phyloP scores from a whole-genome alignment of 1,284 basidiomycete species.

The Golubevia pallescens region DNA sequence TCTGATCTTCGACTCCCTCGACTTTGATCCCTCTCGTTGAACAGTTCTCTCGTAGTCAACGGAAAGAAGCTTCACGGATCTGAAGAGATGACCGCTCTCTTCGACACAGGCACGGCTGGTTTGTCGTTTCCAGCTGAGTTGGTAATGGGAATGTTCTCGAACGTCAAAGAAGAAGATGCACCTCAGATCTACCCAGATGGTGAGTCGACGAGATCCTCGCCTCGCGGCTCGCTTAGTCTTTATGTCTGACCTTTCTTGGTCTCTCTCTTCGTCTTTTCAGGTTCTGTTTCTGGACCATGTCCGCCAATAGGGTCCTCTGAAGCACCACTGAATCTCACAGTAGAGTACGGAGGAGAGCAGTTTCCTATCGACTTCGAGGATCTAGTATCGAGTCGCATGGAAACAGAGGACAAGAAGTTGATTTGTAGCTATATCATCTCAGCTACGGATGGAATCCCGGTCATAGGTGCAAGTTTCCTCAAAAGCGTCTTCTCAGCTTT shows the following conservation, averaged over 20 bases:
- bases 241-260: neutral
- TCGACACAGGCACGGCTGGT: neutral
- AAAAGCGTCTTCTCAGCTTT: neutral
- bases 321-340: no score
- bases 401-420: neutral
- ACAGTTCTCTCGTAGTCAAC: neutral
- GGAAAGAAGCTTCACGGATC: neutral
- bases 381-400: no score
- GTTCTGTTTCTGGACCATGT: neutral
- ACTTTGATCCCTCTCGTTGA: no score
- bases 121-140: neutral
- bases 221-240: neutral
- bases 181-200: neutral
- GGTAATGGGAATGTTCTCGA: neutral
- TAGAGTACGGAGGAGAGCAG: no score
- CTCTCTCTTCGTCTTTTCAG: neutral
- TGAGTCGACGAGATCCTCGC: neutral
- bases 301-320: no score
- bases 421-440: neutral
- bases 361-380: no score
- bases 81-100: neutral
- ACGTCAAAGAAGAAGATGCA: neutral
- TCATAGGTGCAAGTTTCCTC: neutral
- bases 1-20: no score
- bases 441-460: neutral